These are phyloP conservation scores for Tephrocybe sp. DNA, from an alignment of 768 basidiomycete species.

Conservation along the genomic window DNA sequence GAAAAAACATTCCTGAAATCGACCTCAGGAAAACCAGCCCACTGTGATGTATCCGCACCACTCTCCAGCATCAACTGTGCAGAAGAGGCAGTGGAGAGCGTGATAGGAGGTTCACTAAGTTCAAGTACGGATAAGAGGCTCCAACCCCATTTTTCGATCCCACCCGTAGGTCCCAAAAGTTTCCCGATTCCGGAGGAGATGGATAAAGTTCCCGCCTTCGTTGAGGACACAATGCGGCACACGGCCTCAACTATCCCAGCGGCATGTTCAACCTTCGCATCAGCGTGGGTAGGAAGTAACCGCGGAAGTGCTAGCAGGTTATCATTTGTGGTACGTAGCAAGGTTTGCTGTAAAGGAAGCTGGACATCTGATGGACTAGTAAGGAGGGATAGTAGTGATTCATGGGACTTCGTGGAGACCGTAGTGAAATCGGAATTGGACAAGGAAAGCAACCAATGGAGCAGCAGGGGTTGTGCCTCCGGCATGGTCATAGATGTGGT, in stretches of 20 bases:
- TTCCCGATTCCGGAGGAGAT: constrained; percentile 56
- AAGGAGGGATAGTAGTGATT: constrained; percentile 48
- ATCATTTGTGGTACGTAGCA: constrained; percentile 64
- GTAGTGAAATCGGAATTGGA: constrained; percentile 56
- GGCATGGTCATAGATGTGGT: constrained; percentile 64
- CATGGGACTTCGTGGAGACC: constrained; percentile 50
- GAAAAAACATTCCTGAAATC: constrained; percentile 56
- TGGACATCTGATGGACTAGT: constrained; percentile 38
- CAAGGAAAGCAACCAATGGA: constrained; percentile 74
- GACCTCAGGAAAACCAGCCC: constrained; percentile 57
- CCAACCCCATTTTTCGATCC: constrained; percentile 94
- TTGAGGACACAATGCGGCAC: constrained; percentile 46
- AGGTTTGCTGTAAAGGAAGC: constrained; percentile 48
- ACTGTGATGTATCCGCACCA: constrained; percentile 33
- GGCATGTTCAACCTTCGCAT: constrained; percentile 70
- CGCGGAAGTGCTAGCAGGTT: constrained; percentile 72
- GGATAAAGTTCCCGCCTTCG: constrained; percentile 30
- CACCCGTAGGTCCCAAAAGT: constrained; percentile 78
- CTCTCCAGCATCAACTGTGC: constrained; percentile 62
- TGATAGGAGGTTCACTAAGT: constrained; percentile 55
- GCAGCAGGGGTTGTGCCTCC: constrained; percentile 62
- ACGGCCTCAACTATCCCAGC: constrained; percentile 71
- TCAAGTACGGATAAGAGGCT: constrained; percentile 80
- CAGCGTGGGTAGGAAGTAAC: constrained; percentile 66
- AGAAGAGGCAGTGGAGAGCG: constrained; percentile 44